Base-by-base conservation (phyloP, 768 basidiomycete genomes). In the Phaffia australis region DNA sequence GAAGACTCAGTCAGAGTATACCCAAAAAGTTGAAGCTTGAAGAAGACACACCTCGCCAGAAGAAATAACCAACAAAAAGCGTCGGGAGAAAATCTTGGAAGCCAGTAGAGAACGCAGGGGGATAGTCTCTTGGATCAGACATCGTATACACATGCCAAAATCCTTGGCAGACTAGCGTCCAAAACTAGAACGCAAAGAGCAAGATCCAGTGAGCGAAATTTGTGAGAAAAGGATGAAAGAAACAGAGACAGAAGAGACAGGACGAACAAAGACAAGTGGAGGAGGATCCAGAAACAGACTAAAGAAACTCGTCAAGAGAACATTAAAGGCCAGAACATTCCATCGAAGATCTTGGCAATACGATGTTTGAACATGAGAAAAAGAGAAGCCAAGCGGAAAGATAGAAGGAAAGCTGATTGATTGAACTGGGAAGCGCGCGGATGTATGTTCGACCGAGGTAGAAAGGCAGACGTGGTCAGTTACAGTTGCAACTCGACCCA, bases 101-200 rank as follows among this genome's bases (percentile, higher is more conserved):
- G 7, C 83, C 87, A n/a, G 79, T 78, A 64, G 86, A 83, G 64
- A 91, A 76, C 30, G 81, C 80, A 6, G 90, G 88, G 47, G 87
- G 86, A 7, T 79, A 80, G 1, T 79, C 80, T 56, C 78, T 81
- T 7, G 86, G 86, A 71, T 90, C 85, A 11, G 87, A 87, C 71
- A 89, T 89, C 50, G 92, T 81, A 0, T 83, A 79, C 63, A 89
- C 79, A 70, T 92, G 88, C 89, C 89, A 92, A 74, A 83, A 91
- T 1, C 88, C 74, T 32, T 73, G 35, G 56, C 68, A 71, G 27
- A 71, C 56, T 1, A 71, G 61, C 7, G 63, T 52, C 70, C 70
- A 71, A 52, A 66, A 70, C 54, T 59, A 27, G n/a, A 51, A 30
- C 11, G 57, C 7, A 23, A 47, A 55, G 23, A 63, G 19, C 25